Percentiles rank a stretch among this genome's conserved stretches.
Evolutionary conservation across 192 early-diverging fungal genomes (phyloP).

Genomic region (Backusella westeae): DNA sequence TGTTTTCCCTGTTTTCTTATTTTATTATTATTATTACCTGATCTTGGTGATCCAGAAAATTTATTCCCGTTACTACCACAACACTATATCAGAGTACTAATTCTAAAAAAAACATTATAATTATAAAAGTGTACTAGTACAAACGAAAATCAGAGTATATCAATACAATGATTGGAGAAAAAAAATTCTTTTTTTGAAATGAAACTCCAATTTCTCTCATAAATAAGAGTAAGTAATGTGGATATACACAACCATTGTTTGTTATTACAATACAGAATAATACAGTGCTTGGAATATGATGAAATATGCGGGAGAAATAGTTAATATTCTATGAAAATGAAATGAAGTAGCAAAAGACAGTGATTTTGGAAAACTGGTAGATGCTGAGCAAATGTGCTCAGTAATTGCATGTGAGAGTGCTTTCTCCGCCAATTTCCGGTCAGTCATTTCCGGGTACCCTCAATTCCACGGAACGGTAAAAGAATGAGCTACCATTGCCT

Average conservation of each 20-base stretch:
- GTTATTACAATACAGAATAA: neutral
- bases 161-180: neutral
- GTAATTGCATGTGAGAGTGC: neutral
- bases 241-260: neutral
- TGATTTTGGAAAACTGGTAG: neutral
- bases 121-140: neutral
- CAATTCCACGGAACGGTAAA: neutral
- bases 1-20: neutral
- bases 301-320: neutral
- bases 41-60: neutral
- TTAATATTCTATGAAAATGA: neutral
- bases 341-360: neutral
- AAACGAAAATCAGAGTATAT: neutral
- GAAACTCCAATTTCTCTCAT: neutral
- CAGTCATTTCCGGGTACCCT: neutral
- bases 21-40: neutral
- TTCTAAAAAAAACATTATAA: neutral
- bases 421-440: neutral
- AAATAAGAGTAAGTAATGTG: neutral
- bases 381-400: neutral
- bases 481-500: neutral
- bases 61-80: neutral
- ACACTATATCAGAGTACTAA: neutral
- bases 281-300: neutral
- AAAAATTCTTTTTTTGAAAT: neutral